Evolutionary conservation across 2,329 filamentous ascomycete species (phyloP).

Genomic region (Emmonsia crescens): DNA sequence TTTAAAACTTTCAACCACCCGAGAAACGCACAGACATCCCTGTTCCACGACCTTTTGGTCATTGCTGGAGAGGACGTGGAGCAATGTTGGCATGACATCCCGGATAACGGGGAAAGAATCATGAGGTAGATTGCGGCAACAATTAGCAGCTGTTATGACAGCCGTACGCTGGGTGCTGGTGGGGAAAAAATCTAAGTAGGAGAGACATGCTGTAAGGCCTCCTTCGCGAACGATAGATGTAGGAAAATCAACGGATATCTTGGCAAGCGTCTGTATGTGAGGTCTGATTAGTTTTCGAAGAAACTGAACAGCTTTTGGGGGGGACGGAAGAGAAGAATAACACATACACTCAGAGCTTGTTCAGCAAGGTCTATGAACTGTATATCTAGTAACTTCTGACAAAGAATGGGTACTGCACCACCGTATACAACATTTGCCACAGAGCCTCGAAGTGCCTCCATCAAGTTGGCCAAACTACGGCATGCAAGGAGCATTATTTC

Average conservation of each 20-base stretch:
- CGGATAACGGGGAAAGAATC: conserved; percentile 85
- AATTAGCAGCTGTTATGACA: conserved; percentile 95
- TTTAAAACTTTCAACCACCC: conserved; percentile 95
- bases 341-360: conserved; percentile 70
- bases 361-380: conserved; percentile 96
- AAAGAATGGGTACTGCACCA: conserved; percentile 88
- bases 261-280: conserved; percentile 63
- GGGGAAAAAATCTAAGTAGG: conserved; percentile 93
- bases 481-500: conserved; percentile 97
- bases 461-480: conserved; percentile 88
- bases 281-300: neutral
- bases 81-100: conserved; percentile 92
- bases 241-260: conserved; percentile 94
- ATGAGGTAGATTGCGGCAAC: conserved; percentile 89
- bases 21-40: conserved; percentile 85
- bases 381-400: conserved; percentile 90
- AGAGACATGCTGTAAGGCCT: conserved; percentile 87
- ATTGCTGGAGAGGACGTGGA: conserved; percentile 80
- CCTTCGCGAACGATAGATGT: conserved; percentile 92
- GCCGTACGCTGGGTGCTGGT: conserved; percentile 94
- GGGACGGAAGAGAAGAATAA: neutral
- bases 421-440: conserved; percentile 95
- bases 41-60: conserved; percentile 97
- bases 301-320: conserved; percentile 4
- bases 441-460: conserved; percentile 89